These are phyloP conservation scores for Neodidymelliopsis sp. DNA, from an alignment of 2,329 filamentous ascomycete species.

Conservation along the genomic window DNA sequence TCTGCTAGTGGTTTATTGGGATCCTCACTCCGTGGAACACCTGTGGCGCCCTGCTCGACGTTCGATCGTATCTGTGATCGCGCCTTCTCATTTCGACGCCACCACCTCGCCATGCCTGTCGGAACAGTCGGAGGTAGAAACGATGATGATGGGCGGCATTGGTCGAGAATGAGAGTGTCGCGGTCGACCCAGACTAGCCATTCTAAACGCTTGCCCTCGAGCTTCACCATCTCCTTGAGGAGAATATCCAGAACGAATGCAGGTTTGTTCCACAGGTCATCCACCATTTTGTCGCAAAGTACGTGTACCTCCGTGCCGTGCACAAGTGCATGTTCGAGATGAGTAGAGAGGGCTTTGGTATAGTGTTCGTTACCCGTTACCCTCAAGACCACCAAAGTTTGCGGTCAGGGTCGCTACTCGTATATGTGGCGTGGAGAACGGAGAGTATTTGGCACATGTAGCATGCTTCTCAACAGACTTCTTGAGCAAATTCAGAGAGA, in stretches of 20 bases:
- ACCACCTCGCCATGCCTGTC: constrained; percentile 21
- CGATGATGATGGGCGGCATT: constrained; percentile 50
- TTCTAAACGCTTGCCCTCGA: constrained; percentile 49
- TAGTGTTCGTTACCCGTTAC: constrained; percentile 47
- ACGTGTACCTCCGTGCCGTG: constrained; percentile 54
- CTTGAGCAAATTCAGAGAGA: constrained; percentile 19
- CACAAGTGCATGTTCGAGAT: constrained; percentile 50
- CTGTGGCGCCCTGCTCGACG: too few relatives aligned
- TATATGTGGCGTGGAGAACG: constrained; percentile 16
- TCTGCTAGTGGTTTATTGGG: constrained; percentile 4
- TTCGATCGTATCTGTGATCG: too few relatives aligned
- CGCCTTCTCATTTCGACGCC: too few relatives aligned
- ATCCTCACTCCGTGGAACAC: neutral
- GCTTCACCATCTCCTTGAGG: constrained; percentile 46
- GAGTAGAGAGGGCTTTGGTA: constrained; percentile 52
- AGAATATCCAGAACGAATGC: constrained; percentile 54
- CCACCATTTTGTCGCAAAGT: constrained; percentile 51
- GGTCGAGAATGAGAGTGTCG: constrained; percentile 56
- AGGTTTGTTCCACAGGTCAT: constrained; percentile 56
- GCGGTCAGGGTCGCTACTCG: constrained; percentile 52
- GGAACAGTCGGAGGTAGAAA: constrained; percentile 47
- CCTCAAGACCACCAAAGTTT: constrained; percentile 41
- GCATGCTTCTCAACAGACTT: constrained; percentile 21
- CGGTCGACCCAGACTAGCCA: constrained; percentile 56
- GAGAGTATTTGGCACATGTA: constrained; percentile 25